phyloP scores from a whole-genome alignment of 768 basidiomycete species.

The Floccularia luteovirens region DNA sequence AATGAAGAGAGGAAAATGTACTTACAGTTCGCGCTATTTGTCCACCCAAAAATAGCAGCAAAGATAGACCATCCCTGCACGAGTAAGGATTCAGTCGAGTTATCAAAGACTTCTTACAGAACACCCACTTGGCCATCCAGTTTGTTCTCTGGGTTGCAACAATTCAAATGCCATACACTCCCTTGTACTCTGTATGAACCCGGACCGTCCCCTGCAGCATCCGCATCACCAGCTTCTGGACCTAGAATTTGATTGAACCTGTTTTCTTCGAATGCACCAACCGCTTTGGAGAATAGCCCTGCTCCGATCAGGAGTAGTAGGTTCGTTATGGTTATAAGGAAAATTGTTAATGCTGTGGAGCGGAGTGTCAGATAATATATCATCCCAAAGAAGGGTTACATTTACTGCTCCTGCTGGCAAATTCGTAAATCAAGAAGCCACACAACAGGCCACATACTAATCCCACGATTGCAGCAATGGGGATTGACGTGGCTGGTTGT shows the following conservation, averaged over 20 bases:
- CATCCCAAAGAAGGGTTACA: slow-evolving; percentile 1
- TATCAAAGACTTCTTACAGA: too few species aligned
- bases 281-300: slow-evolving; percentile 79
- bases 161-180: slow-evolving; percentile 84
- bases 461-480: slow-evolving; percentile 85
- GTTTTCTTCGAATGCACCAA: slow-evolving; percentile 67
- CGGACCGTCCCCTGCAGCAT: slow-evolving; percentile 64
- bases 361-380: neutral
- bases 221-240: slow-evolving; percentile 60
- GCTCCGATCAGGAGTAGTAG: slow-evolving; percentile 90
- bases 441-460: slow-evolving; percentile 68
- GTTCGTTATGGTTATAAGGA: slow-evolving; percentile 90
- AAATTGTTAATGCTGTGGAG: slow-evolving; percentile 61
- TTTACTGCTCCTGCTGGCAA: slow-evolving; percentile 67
- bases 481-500: slow-evolving; percentile 76
- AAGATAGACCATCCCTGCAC: slow-evolving; percentile 89
- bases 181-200: slow-evolving; percentile 78
- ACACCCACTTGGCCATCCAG: slow-evolving; percentile 30
- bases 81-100: too few species aligned
- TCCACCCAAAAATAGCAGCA: slow-evolving; percentile 82
- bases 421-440: slow-evolving; percentile 74
- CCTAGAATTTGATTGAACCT: slow-evolving; percentile 66
- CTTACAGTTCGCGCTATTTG: slow-evolving; percentile 69
- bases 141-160: slow-evolving; percentile 62
- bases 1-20: slow-evolving; percentile 4